Base-by-base conservation (phyloP, 192 early-diverging fungal species). In the Dispira parvispora region DNA sequence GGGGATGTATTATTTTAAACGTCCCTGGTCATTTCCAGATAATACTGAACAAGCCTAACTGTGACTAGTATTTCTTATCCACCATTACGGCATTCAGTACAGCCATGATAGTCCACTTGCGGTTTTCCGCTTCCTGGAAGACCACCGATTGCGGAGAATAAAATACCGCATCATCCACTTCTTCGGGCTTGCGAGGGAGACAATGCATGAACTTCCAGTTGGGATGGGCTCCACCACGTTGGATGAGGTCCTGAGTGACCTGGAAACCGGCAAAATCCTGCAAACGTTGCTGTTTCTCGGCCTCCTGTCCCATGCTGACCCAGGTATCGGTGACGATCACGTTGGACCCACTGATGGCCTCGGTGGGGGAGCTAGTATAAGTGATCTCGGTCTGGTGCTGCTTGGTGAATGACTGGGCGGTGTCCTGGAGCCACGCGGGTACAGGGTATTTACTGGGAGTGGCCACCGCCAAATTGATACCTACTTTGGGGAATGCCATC, bases 181-280 rank as follows among this genome's bases (percentile, higher is more conserved):
- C 96, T 66, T 99, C 92, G 6, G 72, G 78, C 73, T 99, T 99
- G 20, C 96, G 79, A 1, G 96, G 96, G 62, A 99, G 64, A 70
- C 96, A 99, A 73, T 99, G 96, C 88, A 99, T 89, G 57, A 99
- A 99, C 66, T 84, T 81, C 96, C 96, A 99, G 68, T 91, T 78
- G 25, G 79, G 65, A 43, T 90, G 86, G 10, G 94, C 90, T 13
- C 82, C 79, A 50, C 89, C 89, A 23, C 74, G 50, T 32, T 77
- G 70, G 14, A 86, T 88, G 81, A 99, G 72, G n/a, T 88, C 79
- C 60, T 81, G 82, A 0, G 94, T 92, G 46, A 99, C 76, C 75
- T 91, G 82, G 77, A 83, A 99, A 0, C 93, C 93, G 8, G 67
- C 70, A 68, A 99, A 99, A 43, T 88, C 88, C 43, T 75, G 62